Base-by-base conservation (phyloP, 345 rosid genomes). In the Aethionema arabicum region DNA sequence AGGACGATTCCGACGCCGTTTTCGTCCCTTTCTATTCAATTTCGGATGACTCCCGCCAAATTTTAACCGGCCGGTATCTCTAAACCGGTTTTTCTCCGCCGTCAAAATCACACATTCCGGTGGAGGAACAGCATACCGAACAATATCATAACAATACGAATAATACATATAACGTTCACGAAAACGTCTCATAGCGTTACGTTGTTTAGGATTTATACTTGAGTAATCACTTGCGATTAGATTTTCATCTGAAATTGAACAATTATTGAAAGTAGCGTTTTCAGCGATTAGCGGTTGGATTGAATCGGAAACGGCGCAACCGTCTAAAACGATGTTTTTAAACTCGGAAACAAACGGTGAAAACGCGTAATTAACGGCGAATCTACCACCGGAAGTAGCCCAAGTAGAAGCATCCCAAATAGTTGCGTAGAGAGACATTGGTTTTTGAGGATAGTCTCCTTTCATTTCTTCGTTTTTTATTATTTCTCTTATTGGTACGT, bases 341-440 rank as follows among this genome's bases (percentile, higher is more conserved):
- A 83, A 93, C 30, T 88, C 96, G 5, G 96, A 74, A 0, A 78
- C 74, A 54, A 93, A 93, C 0, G 97, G 96, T 0, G 95, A 78
- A 53, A 82, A 93, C 40, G 81, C 68, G 64, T 93, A 90, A 13
- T 93, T 72, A 3, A 80, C 97, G 47, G 82, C 79, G 78, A 70
- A 67, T 51, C 72, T 81, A 5, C 99, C 99, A 0, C 99, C 97
- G 0, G 79, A 67, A 2, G 99, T 90, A 15, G 99, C 97, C 97
- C 99, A 93, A 37, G 64, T 80, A 5, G 99, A 90, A 4, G 90
- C 99, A 48, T 95, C 99, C 99, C 99, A 95, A 13, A 90, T 87
- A 2, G 99, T 90, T 2, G 96, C 92, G 11, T 90, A 95, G 9
- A 95, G 56, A 1, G 90, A 71, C 99, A 95, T 90, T 13, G 99